Evolutionary conservation across 2,329 filamentous ascomycete genomes (phyloP), one percentile per base, ranked within the genome.

Genomic region (Pseudogymnoascus sp.): DNA sequence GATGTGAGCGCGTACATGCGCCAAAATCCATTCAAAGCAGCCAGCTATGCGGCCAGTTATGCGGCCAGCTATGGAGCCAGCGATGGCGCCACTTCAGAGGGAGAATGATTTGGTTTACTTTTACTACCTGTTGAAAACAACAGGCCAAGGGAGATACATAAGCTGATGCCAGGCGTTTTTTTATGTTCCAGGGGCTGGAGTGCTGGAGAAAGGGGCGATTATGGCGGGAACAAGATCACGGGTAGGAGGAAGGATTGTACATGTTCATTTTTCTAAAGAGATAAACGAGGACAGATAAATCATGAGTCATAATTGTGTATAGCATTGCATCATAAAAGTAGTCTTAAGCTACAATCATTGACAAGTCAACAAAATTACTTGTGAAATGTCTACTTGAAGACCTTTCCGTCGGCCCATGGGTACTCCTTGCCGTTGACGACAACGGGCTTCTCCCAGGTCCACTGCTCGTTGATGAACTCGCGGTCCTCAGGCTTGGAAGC

Each of bases 371-470:
- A 64, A 38, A 38, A 31, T 35, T 31, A 28, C n/a, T 21, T 59
- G 31, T 28, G 18, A 40, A 35, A 65, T 68, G 65, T 82, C 85
- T 96, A 97, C 85, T 97, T 97, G 90, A 97, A 97, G 77, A 97
- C 92, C 87, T 97, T 97, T 77, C 94, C 94, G 74, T 91, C 88
- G 75, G 89, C 89, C 82, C 89, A 91, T 77, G 86, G 80, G 81
- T 92, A 95, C 75, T 88, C 84, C 89, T 97, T 97, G 82, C 89
- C 93, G 74, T 89, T 79, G 73, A 91, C 84, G 68, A 80, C 80
- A 73, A 92, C 80, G 69, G 90, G 87, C 82, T 91, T 89, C 78
- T 97, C 94, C 90, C 92, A 96, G 67, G 85, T 82, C 94, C 94
- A 99, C 80, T 88, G 83, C 76, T 89, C 86, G 75, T 94, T 86